phyloP scores from a whole-genome alignment of 2,329 filamentous ascomycete genomes.

The Penicillium verrucosum region DNA sequence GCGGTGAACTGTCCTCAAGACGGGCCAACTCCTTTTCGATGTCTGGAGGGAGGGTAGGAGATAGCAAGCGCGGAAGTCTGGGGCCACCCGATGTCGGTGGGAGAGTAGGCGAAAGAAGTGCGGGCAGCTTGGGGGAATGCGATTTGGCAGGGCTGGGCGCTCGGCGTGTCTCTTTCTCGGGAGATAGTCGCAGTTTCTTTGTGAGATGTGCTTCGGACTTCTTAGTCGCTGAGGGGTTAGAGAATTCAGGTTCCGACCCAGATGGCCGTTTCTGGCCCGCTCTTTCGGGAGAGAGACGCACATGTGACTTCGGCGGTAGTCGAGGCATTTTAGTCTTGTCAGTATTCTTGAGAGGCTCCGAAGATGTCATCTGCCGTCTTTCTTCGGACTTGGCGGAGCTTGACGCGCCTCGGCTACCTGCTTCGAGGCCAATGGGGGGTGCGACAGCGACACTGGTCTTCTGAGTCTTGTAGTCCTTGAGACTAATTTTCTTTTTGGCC shows the following conservation, averaged over 20 bases:
- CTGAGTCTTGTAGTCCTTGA: constrained; percentile 61
- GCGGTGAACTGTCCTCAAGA: constrained; percentile 36
- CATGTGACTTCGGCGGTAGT: constrained; percentile 12
- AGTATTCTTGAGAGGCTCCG: constrained; percentile 14
- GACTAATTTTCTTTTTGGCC: constrained; percentile 59
- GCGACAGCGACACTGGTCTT: constrained; percentile 37
- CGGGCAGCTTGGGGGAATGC: constrained; percentile 32
- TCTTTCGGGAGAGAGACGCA: constrained; percentile 16
- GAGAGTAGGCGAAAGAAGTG: constrained; percentile 40
- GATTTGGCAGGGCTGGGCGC: constrained; percentile 27
- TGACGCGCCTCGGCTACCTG: constrained; percentile 15
- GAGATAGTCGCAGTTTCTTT: constrained; percentile 43
- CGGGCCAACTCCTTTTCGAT: constrained; percentile 53
- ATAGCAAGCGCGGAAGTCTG: constrained; percentile 53
- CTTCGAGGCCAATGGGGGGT: constrained; percentile 26
- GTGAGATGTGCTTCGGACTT: constrained; percentile 28
- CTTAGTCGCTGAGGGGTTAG: constrained; percentile 14
- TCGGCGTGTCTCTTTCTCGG: constrained; percentile 26
- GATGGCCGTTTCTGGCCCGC: constrained; percentile 29
- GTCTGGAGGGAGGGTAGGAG: constrained; percentile 55
- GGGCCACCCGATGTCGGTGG: constrained; percentile 41
- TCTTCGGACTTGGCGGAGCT: constrained; percentile 17
- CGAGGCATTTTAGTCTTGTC: constrained; percentile 13
- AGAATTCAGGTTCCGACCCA: constrained; percentile 21
- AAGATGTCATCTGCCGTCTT: constrained; percentile 21